Evolutionary conservation across 2,329 filamentous ascomycete genomes (phyloP).

Genomic region (Neopestalotiopsis clavispora): DNA sequence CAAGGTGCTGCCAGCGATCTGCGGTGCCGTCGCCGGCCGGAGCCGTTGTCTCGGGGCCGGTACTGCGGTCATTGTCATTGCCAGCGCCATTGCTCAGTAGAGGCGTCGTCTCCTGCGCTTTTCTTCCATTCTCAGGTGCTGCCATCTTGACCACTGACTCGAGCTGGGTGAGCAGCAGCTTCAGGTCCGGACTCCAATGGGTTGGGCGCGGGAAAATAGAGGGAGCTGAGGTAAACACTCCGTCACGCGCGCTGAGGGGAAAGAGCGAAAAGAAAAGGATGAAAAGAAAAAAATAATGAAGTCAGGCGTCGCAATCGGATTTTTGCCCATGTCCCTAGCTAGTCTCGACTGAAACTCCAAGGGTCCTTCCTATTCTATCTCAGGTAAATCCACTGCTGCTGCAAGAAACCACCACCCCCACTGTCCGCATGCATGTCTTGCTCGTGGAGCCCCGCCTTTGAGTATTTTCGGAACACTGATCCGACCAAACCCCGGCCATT

Average conservation of each 20-base stretch:
- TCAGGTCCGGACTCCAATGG: not conserved
- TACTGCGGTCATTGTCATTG: not conserved
- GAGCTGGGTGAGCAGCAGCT: not conserved
- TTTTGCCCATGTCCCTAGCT: not conserved
- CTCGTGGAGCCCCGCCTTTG: not conserved
- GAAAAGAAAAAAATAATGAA: not conserved
- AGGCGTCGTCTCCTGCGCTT: slow-evolving; percentile 26
- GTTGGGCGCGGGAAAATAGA: not conserved
- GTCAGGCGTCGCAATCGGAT: not conserved
- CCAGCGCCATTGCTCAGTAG: slow-evolving; percentile 23
- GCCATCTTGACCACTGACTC: slow-evolving; percentile 19
- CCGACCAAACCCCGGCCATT: not conserved
- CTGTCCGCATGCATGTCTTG: not conserved
- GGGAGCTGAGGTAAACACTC: not conserved
- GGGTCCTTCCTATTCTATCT: slow-evolving; percentile 4
- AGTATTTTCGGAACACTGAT: not conserved
- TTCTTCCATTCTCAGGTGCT: not conserved
- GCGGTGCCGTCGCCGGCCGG: not conserved
- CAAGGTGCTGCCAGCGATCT: slow-evolving; percentile 10
- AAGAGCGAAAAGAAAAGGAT: not conserved
- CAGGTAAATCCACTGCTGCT: not conserved
- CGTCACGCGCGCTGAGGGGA: not conserved
- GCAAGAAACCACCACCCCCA: not conserved
- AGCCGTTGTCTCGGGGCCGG: slow-evolving; percentile 12
- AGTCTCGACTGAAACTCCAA: not conserved